phyloP scores from a whole-genome alignment of 1,284 basidiomycete species.

The Pterulicium gracile region DNA sequence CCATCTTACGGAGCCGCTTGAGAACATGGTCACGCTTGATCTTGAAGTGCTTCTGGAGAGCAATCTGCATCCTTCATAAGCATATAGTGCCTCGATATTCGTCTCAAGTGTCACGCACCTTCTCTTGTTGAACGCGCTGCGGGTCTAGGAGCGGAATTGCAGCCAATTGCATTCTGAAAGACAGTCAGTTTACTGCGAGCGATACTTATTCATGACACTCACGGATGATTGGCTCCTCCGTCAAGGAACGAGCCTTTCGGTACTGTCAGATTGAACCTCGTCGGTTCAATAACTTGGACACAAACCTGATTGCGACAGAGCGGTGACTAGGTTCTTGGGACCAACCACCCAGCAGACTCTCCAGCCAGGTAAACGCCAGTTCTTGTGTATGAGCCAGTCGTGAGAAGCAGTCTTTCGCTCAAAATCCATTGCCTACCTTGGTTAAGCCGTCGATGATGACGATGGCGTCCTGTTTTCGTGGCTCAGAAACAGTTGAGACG shows the following conservation, averaged over 20 bases:
- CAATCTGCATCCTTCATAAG: constrained; percentile 31
- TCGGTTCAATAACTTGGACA: constrained; percentile 10
- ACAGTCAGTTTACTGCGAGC: constrained; percentile 1
- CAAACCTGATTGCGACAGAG: constrained; percentile 73
- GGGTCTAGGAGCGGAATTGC: constrained; percentile 76
- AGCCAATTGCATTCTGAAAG: constrained; percentile 66
- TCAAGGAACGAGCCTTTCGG: constrained; percentile 72
- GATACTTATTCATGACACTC: constrained; percentile 18
- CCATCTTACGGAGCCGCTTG: constrained; percentile 66
- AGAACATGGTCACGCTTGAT: constrained; percentile 86
- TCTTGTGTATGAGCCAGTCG: constrained; percentile 27
- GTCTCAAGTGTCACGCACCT: too few species aligned
- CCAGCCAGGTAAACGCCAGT: constrained; percentile 89
- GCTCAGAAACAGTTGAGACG: not conserved
- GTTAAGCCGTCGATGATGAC: constrained; percentile 89
- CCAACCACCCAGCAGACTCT: constrained; percentile 94
- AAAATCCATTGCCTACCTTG: constrained; percentile 43
- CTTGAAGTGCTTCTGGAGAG: constrained; percentile 84
- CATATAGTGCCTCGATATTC: constrained; percentile 7
- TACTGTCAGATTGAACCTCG: not conserved
- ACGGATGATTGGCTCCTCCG: constrained; percentile 85
- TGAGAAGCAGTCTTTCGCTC: not conserved
- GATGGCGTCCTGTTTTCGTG: constrained; percentile 46
- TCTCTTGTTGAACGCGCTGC: constrained; percentile 58
- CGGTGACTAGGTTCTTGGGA: constrained; percentile 80